Evolutionary conservation across 805 yeast species (phyloP), one percentile per base, ranked within the genome.

Genomic region (Ogataea naganishii): DNA sequence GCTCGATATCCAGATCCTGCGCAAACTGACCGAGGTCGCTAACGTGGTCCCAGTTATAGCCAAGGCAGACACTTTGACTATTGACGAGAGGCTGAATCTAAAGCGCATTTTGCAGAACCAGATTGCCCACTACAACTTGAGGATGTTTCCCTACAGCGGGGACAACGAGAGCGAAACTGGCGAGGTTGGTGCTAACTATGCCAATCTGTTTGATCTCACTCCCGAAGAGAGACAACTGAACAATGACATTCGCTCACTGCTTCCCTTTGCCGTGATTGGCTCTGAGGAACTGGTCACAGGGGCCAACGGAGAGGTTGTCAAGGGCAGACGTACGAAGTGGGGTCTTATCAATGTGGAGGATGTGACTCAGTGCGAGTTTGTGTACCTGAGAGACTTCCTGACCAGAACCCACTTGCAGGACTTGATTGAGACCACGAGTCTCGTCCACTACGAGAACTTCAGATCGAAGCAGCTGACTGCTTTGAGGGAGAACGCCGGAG

Each of bases 1-100:
- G 21, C 65, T 92, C 44, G 98, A 89, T 56, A 62, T 85, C 26
- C 75, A 76, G 33, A 89, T 88, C 13, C 69, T 89, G 49, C 81
- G 74, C 53, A 84, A 82, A 59, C 67, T 89, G 38, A 69, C 86
- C 21, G 96, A 89, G 55, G 80, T 86, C 43, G 82, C 92, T 37
- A 89, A 89, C 52, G 96, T 89, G 30, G 82, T 92, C 31, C 98
- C 98, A 26, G 78, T 89, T 26, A 92, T 89, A 58, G 96, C 96
- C 37, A 89, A 92, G 62, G 69, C 94, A 18, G 98, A 89, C 60
- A 69, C 94, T 15, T 66, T 89, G 51, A 92, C 97, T 14, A 56
- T 82, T 34, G 80, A 76, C 30, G 98, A 89, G 64, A 76, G 95
- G 52, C 64, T 75, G 26, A 65, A 68, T 24, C 83, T 85, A 55